These are phyloP conservation scores for Taphrina flavorubra DNA, from an alignment of 1,139 yeast species.

Conservation along the genomic window DNA sequence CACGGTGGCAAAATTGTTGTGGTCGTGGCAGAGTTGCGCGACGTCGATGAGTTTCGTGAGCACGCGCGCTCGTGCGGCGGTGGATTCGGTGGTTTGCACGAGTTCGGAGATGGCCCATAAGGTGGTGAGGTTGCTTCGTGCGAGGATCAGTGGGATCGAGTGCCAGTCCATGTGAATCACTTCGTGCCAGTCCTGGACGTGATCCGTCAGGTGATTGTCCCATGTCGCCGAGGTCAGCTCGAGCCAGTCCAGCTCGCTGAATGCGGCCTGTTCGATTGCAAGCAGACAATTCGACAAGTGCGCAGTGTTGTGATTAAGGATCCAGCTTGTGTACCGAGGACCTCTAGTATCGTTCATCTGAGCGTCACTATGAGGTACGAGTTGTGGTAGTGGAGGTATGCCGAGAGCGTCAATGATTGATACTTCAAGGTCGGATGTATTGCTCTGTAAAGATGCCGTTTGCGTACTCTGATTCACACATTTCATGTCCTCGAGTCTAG, in stretches of 20 bases:
- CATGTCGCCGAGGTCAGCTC: constrained; percentile 57
- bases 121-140: not conserved
- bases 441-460: not conserved
- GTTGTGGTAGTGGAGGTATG: constrained; percentile 45
- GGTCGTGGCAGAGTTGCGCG: constrained; percentile 66
- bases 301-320: constrained; percentile 70
- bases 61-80: constrained; percentile 64
- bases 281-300: constrained; percentile 81
- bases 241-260: constrained; percentile 89
- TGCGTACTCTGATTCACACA: not conserved
- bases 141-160: constrained; percentile 2
- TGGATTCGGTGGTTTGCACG: constrained; percentile 65
- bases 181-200: constrained; percentile 19
- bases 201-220: constrained; percentile 51
- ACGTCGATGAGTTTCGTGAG: constrained; percentile 82
- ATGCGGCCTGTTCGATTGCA: constrained; percentile 78
- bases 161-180: constrained; percentile 8
- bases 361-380: not conserved
- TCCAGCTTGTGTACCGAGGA: constrained; percentile 45
- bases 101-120: constrained; percentile 88
- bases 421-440: not conserved
- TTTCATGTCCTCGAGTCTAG: not conserved
- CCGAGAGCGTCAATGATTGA: constrained; percentile 39
- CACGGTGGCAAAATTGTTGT: constrained; percentile 83
- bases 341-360: not conserved